Base-by-base conservation (phyloP, 1,284 basidiomycete species). In the Apiotrichum sp. region DNA sequence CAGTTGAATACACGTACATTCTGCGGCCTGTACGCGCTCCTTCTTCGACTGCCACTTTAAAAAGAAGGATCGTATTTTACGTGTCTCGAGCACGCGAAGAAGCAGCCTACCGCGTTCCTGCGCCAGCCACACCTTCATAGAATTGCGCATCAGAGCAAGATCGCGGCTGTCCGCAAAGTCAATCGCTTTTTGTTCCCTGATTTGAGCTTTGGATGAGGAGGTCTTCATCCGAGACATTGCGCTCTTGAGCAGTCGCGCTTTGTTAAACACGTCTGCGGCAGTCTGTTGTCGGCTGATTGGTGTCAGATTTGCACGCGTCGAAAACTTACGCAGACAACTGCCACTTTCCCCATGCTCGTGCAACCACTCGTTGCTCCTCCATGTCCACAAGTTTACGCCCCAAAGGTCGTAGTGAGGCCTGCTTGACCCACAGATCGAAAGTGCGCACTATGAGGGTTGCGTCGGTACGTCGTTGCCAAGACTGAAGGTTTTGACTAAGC, bases 281-380 rank as follows among this genome's bases (percentile, higher is more conserved):
- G 16, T 33, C 11, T 53, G 41, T 9, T 50, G 35, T 6, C 14
- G 45, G 7, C 55, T 56, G 52, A 1, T 7, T 16, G 10, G 11
- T 42, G 52, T 56, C 50, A 59, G 53, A 36, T 10, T 13, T 14
- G 29, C 3, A 6, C 3, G 6, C 6, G 33, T 8, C 4, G 3
- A 11, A 10, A 10, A 57, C 64, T 53, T 32, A 68, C 66, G 53
- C 59, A 4, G 50, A 48, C 36, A 55, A 39, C 3, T 56, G 56
- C 67, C 67, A 69, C 13, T 62, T 54, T 4, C 58, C 53, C 62
- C 60, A 69, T 4, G 50, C 50, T 11, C 61, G 55, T n/a, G 41
- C 39, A 4, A 62, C 32, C n/a, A 63, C n/a, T 16, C 47, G 41
- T 7, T 14, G 8, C 4, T 66, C 57, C 3, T 52, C 50, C 3